A percentile compares a stretch with the other conserved stretches of the same genome.
These are phyloP conservation scores for Acanthamoeba lenticulata DNA, from an alignment of 208 protist genomes.

Conservation along the genomic window DNA sequence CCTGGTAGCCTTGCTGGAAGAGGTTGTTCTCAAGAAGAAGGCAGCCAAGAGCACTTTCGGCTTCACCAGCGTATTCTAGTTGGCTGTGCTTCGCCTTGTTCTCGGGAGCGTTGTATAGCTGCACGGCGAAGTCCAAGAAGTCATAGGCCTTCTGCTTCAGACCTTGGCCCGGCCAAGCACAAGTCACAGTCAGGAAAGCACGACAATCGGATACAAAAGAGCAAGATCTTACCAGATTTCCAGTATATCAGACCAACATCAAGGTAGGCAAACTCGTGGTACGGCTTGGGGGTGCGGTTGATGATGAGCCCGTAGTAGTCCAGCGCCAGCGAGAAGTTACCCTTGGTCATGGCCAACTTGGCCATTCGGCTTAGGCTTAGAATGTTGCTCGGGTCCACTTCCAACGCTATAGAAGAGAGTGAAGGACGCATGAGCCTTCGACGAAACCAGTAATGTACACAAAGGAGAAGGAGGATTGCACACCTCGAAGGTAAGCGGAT, in stretches of 20 bases:
- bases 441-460: background rate
- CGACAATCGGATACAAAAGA: background rate
- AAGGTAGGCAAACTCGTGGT: constrained; percentile 47
- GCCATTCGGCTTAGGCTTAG: background rate
- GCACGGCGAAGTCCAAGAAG: background rate
- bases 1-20: too few relatives aligned
- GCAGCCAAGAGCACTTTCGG: background rate
- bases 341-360: background rate
- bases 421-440: too few relatives aligned
- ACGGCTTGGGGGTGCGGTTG: background rate
- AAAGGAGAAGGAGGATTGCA: too few relatives aligned
- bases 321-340: background rate
- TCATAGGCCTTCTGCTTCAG: background rate
- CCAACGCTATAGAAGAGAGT: too few relatives aligned
- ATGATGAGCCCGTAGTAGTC: background rate
- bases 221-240: background rate
- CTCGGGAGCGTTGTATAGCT: background rate
- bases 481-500: background rate
- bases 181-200: background rate
- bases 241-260: constrained; percentile 54
- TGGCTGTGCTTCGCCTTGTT: background rate
- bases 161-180: background rate
- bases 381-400: background rate
- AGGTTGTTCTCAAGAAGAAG: background rate
- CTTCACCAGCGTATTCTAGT: background rate